A percentile compares a stretch with the other conserved stretches of the same genome.
phyloP scores from a whole-genome alignment of 1,139 yeast genomes.

The Saccharomycopsis phalli region DNA sequence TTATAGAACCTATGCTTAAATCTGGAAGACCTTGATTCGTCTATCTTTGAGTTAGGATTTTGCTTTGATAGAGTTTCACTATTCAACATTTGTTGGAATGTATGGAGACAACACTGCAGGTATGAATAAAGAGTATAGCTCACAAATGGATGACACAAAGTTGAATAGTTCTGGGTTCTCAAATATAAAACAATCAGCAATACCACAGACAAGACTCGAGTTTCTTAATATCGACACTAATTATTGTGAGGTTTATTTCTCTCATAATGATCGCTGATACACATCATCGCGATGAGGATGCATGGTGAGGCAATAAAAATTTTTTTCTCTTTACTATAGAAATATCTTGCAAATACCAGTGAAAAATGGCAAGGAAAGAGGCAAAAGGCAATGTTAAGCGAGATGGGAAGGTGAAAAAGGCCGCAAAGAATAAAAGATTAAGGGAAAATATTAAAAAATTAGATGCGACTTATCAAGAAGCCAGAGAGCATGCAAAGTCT shows the following conservation, averaged over 20 bases:
- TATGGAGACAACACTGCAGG: no score
- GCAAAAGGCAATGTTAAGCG: not conserved
- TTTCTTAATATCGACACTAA: no score
- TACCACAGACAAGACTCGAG: no score
- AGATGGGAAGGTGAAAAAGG: not conserved
- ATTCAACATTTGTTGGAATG: no score
- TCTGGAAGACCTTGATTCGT: no score
- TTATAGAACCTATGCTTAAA: no score
- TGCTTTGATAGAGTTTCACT: no score
- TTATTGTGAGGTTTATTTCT: not conserved
- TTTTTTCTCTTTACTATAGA: not conserved
- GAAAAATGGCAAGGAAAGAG: not conserved
- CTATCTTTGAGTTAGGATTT: no score
- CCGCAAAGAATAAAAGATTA: constrained; percentile 47
- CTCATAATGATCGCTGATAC: not conserved
- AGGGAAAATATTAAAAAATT: constrained; percentile 56
- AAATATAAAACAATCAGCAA: no score
- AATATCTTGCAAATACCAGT: not conserved
- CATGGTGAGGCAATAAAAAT: constrained; percentile 5
- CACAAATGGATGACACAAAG: no score
- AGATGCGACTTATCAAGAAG: constrained; percentile 69
- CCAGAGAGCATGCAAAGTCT: constrained; percentile 71
- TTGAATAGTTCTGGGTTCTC: no score
- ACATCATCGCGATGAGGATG: constrained; percentile 6
- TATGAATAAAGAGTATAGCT: no score